phyloP scores from a whole-genome alignment of 176 grass and related monocot species.

The Thalia dealbata region DNA sequence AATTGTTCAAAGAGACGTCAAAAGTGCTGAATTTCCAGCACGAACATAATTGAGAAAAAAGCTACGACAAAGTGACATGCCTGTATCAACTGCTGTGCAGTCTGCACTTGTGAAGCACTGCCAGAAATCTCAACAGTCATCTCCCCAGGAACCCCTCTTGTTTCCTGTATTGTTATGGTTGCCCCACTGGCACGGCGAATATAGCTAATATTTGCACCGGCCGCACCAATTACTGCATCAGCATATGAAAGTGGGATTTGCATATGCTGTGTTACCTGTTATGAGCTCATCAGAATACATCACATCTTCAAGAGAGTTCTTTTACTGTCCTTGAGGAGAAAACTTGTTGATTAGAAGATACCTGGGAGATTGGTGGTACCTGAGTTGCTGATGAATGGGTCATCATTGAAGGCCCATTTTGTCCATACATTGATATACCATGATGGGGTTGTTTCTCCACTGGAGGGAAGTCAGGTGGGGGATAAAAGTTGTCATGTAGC shows the following conservation, averaged over 20 bases:
- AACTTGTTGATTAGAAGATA: constrained; percentile 25
- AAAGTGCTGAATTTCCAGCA: no score
- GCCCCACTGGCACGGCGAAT: constrained; percentile 91
- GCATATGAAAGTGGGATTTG: constrained; percentile 91
- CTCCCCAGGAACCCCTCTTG: constrained; percentile 74
- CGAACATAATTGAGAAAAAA: no score
- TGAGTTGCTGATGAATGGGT: constrained; percentile 38
- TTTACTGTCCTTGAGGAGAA: neutral
- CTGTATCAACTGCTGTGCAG: constrained; percentile 97
- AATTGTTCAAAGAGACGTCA: no score
- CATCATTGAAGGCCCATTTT: constrained; percentile 36
- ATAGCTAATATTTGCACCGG: constrained; percentile 89
- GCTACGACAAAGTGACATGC: constrained; percentile 1
- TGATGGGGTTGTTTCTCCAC: constrained; percentile 72
- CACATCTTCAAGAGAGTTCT: no score
- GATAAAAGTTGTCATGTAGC: constrained; percentile 66
- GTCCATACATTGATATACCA: constrained; percentile 74
- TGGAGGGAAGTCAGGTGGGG: constrained; percentile 51
- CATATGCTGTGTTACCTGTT: constrained; percentile 74
- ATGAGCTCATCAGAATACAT: constrained; percentile 2
- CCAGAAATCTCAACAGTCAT: constrained; percentile 96
- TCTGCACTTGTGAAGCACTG: constrained; percentile 71
- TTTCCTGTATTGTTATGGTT: constrained; percentile 92
- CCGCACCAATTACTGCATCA: constrained; percentile 88
- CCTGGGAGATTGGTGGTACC: constrained; percentile 52